These are phyloP conservation scores for Pelomyxa schiedti DNA, from an alignment of 78 protist genomes.

Conservation along the genomic window DNA sequence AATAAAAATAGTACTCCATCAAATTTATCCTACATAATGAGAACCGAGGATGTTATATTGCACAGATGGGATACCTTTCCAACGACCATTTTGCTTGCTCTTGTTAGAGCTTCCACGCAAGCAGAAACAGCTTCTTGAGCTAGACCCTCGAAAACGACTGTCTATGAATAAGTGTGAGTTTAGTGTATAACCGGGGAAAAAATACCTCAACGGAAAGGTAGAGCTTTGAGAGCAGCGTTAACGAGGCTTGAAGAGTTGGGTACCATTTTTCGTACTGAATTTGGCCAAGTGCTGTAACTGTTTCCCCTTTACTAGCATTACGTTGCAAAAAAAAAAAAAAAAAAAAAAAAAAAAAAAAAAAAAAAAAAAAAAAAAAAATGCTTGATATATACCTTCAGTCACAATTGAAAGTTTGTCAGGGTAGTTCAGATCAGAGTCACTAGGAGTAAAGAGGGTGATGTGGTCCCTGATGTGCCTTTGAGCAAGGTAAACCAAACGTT, in stretches of 20 bases:
- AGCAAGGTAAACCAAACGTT: not conserved
- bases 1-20: not conserved
- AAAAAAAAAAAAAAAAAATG: too few relatives aligned
- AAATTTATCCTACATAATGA: too few relatives aligned
- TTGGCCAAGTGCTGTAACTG: too few relatives aligned
- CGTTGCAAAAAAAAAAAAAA: too few relatives aligned
- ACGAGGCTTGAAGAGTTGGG: not conserved
- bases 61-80: too few relatives aligned
- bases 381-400: too few relatives aligned
- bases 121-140: not conserved
- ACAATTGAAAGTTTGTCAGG: not conserved
- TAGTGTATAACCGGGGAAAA: too few relatives aligned
- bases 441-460: not conserved
- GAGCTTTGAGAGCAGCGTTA: not conserved
- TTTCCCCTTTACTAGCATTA: too few relatives aligned
- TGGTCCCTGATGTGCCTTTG: not conserved
- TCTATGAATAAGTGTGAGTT: not conserved
- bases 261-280: not conserved
- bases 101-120: not conserved
- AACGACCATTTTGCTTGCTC: not conserved
- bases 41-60: too few relatives aligned
- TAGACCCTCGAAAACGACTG: not conserved
- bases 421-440: not conserved
- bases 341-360: too few relatives aligned
- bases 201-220: not conserved